Percentiles rank a stretch among this genome's conserved stretches.
These are phyloP conservation scores for Aspergillus puulaauensis DNA, from an alignment of 2,329 filamentous ascomycete species.

Conservation along the genomic window DNA sequence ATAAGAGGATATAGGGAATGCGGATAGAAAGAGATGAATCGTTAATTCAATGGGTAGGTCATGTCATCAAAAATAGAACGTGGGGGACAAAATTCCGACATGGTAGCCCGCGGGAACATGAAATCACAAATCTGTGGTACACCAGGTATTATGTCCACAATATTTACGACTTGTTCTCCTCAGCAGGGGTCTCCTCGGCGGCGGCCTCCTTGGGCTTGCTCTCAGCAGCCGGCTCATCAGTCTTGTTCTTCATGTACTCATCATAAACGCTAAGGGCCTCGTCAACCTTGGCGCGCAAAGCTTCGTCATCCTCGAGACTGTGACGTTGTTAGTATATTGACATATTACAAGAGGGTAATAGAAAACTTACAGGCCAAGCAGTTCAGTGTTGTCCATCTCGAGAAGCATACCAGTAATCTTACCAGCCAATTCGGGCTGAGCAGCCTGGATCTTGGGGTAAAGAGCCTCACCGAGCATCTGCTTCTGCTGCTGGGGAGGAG, in stretches of 20 bases:
- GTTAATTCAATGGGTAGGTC: constrained; percentile 25
- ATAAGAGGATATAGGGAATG: constrained; percentile 13
- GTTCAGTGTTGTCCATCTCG: constrained; percentile 97
- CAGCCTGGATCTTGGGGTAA: constrained; percentile 95
- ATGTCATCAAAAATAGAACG: constrained; percentile 39
- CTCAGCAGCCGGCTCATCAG: constrained; percentile 42
- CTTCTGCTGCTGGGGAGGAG: constrained; percentile 80
- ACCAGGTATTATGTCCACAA: background rate
- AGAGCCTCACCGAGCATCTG: constrained; percentile 97
- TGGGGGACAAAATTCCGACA: constrained; percentile 29
- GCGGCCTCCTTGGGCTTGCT: constrained; percentile 46
- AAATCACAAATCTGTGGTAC: background rate
- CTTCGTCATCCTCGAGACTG: constrained; percentile 84
- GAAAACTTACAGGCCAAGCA: constrained; percentile 85
- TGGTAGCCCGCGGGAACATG: constrained; percentile 19
- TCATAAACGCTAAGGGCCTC: constrained; percentile 97
- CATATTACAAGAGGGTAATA: background rate
- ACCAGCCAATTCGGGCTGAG: constrained; percentile 93
- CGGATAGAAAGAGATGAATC: constrained; percentile 22
- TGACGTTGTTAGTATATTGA: constrained; percentile 12
- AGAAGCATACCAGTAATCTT: constrained; percentile 99
- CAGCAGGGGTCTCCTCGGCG: constrained; percentile 33
- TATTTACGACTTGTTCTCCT: constrained; percentile 43
- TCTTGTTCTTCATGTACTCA: constrained; percentile 93
- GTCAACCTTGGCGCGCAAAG: constrained; percentile 92